Conservation (phyloP, 257 asterid genomes). For the Ilex aquifolium region DNA sequence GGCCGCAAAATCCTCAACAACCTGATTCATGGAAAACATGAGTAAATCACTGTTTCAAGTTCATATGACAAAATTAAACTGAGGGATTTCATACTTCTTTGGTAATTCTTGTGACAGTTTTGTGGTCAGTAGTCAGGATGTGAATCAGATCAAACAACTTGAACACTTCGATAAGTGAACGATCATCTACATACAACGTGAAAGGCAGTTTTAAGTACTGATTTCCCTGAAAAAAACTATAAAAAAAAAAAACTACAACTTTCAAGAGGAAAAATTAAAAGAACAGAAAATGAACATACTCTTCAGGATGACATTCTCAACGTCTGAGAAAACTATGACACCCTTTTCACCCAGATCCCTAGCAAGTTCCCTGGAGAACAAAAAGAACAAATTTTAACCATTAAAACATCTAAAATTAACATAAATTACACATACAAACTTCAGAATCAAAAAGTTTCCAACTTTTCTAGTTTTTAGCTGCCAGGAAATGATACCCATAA, state of each 20-base stretch:
- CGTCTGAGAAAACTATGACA: constrained; percentile 46
- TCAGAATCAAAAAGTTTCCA: too few relatives aligned
- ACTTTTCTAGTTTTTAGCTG: too few relatives aligned
- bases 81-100: constrained; percentile 47
- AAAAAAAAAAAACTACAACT: background rate
- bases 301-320: constrained; percentile 71
- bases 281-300: constrained; percentile 27
- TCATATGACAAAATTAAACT: background rate
- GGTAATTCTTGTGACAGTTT: constrained; percentile 75
- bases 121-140: constrained; percentile 72
- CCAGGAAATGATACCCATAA: too few relatives aligned
- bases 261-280: constrained; percentile 1
- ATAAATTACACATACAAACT: background rate
- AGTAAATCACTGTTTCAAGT: background rate
- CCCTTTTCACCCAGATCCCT: constrained; percentile 67
- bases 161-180: constrained; percentile 79
- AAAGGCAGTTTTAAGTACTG: background rate
- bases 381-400: background rate
- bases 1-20: constrained; percentile 87
- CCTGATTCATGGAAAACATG: constrained; percentile 32
- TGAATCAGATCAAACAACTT: constrained; percentile 89
- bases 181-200: constrained; percentile 52
- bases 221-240: background rate
- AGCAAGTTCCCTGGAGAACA: constrained; percentile 69
- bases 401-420: background rate